Conservation (phyloP, 345 rosid genomes). For the Anacardium occidentale region DNA sequence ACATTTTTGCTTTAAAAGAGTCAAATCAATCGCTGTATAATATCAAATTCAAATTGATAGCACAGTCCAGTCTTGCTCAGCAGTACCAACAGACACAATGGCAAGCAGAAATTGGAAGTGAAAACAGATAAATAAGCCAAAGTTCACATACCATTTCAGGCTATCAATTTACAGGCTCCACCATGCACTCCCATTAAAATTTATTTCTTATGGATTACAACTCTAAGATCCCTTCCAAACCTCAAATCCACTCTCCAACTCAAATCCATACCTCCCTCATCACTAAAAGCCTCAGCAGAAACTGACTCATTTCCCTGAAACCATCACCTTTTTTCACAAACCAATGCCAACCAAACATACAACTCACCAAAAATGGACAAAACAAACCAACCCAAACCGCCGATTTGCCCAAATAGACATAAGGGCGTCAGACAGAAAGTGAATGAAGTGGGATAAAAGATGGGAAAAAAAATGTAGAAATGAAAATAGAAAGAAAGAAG, state of each 20-base stretch:
- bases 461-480: constrained; percentile 12
- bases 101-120: not conserved
- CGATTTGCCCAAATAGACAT: not conserved
- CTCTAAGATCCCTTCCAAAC: constrained; percentile 10
- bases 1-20: not conserved
- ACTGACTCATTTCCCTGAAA: constrained; percentile 13
- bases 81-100: not conserved
- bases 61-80: not conserved
- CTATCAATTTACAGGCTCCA: constrained; percentile 20
- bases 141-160: constrained; percentile 48
- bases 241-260: constrained; percentile 4
- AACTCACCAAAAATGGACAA: constrained; percentile 12
- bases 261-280: not conserved
- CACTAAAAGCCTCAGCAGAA: constrained; percentile 4
- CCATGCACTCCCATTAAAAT: not conserved
- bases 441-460: constrained; percentile 19
- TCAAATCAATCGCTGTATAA: not conserved
- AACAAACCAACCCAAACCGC: constrained; percentile 19
- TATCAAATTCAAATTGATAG: not conserved
- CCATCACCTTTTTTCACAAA: constrained; percentile 14
- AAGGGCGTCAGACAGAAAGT: constrained; percentile 1
- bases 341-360: constrained; percentile 11
- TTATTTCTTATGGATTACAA: constrained; percentile 21
- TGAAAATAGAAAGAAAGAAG: constrained; percentile 18
- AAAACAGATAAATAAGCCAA: constrained; percentile 6